Evolutionary conservation across 306 rosid species (phyloP), one percentile per base, ranked within the genome.

Genomic region (Vigna reflexopilosa): DNA sequence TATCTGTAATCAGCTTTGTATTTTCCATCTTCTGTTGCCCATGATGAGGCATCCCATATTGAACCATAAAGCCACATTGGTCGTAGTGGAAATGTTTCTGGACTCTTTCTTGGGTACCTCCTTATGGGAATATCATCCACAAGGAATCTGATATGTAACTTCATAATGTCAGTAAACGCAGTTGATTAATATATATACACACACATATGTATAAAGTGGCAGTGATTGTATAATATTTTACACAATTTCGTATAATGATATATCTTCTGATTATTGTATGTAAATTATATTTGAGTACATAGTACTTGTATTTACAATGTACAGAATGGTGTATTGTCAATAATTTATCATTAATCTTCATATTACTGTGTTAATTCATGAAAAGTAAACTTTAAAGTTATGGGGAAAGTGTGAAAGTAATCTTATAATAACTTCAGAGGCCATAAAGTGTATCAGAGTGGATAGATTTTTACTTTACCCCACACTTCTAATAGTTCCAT

Each of bases 31-130:
- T 92, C 98, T 2, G 98, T 95, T 16, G 99, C 99, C 99, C 99
- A 95, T 9, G 99, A 91, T 26, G 99, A 95, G 6, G 99, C 99
- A 72, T 95, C 99, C 98, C 99, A 95, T 58, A 95, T 95, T 57
- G 99, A 95, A 30, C 99, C 99, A 73, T 95, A 92, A 0, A 93
- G 62, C 99, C 99, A 95, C 98, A 95, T 92, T 86, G 99, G 99
- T 56, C 98, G 84, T 0, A 91, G 72, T 6, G 99, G 99, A 81
- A 91, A 95, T 48, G 97, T 89, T 22, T 82, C 73, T 3, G 0
- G 88, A 78, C 96, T 95, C 72, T 87, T 95, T 61, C 88, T 89
- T 4, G 85, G 91, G 78, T 95, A 95, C 85, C 93, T 89, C 84
- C 98, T 92, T 85, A 95, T 91, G 11, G 98, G 98, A 79, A 92